Percentiles rank a stretch among this genome's conserved stretches.
Evolutionary conservation across 352 stramenopile genomes (phyloP).

Genomic region (Globisporangium ultimum): DNA sequence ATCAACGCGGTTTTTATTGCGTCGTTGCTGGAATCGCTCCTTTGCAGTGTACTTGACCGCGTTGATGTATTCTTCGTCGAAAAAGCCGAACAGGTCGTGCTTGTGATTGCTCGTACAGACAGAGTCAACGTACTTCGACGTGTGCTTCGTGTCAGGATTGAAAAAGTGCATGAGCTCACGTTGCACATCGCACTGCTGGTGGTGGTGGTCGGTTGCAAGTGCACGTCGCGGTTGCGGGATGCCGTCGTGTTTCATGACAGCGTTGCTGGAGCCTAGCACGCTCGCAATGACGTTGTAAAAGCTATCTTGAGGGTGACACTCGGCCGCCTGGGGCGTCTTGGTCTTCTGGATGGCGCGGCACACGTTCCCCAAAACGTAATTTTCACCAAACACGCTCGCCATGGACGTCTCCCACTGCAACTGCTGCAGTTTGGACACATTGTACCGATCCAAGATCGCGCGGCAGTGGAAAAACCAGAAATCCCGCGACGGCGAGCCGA

Average conservation of each 20-base stretch:
- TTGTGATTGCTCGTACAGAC: conserved; percentile 30
- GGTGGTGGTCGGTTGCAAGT: not conserved
- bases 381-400: conserved; percentile 59
- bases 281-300: conserved; percentile 19
- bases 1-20: conserved; percentile 66
- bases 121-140: conserved; percentile 26
- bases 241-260: conserved; percentile 9
- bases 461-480: conserved; percentile 74
- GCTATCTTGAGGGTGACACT: conserved; percentile 11
- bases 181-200: conserved; percentile 32
- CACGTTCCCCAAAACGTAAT: conserved; percentile 56
- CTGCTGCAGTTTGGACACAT: conserved; percentile 64
- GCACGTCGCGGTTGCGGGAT: conserved; percentile 5
- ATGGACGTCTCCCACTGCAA: conserved; percentile 74
- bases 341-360: conserved; percentile 18
- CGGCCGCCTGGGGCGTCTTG: not conserved
- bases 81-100: conserved; percentile 54
- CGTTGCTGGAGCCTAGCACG: conserved; percentile 16
- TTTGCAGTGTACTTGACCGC: conserved; percentile 61
- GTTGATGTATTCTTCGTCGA: conserved; percentile 57
- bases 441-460: conserved; percentile 55
- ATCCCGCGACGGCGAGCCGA: conserved; percentile 56
- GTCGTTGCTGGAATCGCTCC: conserved; percentile 50
- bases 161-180: conserved; percentile 45
- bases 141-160: conserved; percentile 39